Conservation (phyloP, 1,139 yeast species). For the Hansenula lynferdii region DNA sequence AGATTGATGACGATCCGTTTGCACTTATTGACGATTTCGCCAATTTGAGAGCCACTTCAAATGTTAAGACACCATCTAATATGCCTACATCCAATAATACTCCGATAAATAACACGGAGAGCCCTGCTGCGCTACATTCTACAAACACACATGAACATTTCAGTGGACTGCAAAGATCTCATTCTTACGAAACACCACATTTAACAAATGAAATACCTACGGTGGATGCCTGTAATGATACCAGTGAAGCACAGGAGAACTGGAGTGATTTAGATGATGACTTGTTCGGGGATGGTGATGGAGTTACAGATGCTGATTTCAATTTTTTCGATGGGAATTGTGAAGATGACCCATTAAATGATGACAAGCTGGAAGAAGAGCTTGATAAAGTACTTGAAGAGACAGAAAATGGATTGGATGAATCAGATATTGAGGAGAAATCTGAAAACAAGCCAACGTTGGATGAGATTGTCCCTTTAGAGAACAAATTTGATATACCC, state of each 20-base stretch:
- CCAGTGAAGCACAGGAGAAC: constrained; percentile 16
- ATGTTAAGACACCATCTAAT: constrained; percentile 27
- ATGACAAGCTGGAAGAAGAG: constrained; percentile 15
- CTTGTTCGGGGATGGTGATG: constrained; percentile 36
- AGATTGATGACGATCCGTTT: constrained; percentile 25
- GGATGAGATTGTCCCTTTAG: neutral
- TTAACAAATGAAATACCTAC: constrained; percentile 14
- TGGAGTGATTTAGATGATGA: constrained; percentile 38
- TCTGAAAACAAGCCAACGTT: no score
- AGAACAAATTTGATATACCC: constrained; percentile 40
- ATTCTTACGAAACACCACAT: constrained; percentile 14
- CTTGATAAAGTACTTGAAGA: constrained; percentile 9
- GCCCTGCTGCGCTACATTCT: constrained; percentile 4
- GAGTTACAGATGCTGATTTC: constrained; percentile 35
- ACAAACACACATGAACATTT: no score
- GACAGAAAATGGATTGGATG: constrained; percentile 9
- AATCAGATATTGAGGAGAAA: constrained; percentile 24
- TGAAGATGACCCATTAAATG: constrained; percentile 9
- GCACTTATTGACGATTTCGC: constrained; percentile 32
- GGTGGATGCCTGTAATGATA: constrained; percentile 21
- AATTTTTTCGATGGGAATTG: constrained; percentile 33
- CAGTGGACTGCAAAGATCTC: constrained; percentile 4
- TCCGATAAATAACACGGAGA: constrained; percentile 12
- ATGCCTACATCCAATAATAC: constrained; percentile 19
- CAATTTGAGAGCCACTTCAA: constrained; percentile 30